A percentile compares a stretch with the other conserved stretches of the same genome.
phyloP scores from a whole-genome alignment of 257 asterid species.

The Mitragyna speciosa region DNA sequence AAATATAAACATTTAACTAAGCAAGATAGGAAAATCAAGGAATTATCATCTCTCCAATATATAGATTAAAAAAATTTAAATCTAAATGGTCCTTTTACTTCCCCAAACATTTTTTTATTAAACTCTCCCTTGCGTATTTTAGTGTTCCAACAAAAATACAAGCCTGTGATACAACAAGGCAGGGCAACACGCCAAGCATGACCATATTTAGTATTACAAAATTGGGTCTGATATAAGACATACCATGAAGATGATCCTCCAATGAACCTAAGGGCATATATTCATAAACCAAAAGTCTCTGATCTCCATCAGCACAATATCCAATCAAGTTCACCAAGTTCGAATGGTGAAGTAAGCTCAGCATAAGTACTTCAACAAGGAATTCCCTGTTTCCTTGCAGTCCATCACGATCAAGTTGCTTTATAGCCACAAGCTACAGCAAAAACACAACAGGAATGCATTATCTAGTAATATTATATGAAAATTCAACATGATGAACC shows the following conservation, averaged over 20 bases:
- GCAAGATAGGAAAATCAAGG: background rate
- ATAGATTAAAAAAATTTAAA: background rate
- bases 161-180: conserved; percentile 1
- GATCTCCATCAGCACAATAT: conserved; percentile 91
- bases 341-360: conserved; percentile 77
- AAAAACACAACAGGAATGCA: background rate
- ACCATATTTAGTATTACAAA: background rate
- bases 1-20: background rate
- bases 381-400: conserved; percentile 87
- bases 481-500: background rate
- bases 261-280: conserved; percentile 83
- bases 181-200: background rate
- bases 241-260: conserved; percentile 84
- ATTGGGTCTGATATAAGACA: background rate
- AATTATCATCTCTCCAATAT: background rate
- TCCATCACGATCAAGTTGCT: conserved; percentile 77
- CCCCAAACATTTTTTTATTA: background rate
- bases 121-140: background rate
- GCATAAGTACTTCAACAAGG: conserved; percentile 78
- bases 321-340: conserved; percentile 78
- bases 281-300: conserved; percentile 77
- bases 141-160: background rate
- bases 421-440: conserved; percentile 68
- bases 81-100: background rate
- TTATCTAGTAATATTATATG: background rate